phyloP scores from a whole-genome alignment of 2,329 filamentous ascomycete genomes.

The Hypoxylon sp. region DNA sequence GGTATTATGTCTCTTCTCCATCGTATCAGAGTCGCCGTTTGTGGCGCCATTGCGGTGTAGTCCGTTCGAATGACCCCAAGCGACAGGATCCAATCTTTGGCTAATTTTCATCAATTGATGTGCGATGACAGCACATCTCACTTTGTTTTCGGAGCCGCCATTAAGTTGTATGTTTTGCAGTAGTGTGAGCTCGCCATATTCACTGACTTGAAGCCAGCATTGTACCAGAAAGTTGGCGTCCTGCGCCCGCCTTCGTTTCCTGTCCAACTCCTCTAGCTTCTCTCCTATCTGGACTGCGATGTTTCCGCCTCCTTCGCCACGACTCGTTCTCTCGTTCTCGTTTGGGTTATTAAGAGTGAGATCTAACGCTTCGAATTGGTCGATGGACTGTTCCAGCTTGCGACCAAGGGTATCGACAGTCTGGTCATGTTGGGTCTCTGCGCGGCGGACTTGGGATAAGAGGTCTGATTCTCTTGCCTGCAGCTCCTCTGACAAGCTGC shows the following conservation, averaged over 20 bases:
- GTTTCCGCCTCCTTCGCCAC: slow-evolving; percentile 79
- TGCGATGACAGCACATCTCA: slow-evolving; percentile 93
- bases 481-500: slow-evolving; percentile 82
- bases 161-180: slow-evolving; percentile 90
- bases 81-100: slow-evolving; percentile 85
- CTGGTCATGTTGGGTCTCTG: slow-evolving; percentile 91
- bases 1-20: slow-evolving; percentile 73
- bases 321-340: slow-evolving; percentile 61
- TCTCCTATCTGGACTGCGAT: slow-evolving; percentile 96
- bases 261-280: slow-evolving; percentile 92
- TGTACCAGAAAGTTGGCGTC: slow-evolving; percentile 96
- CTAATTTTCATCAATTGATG: slow-evolving; percentile 95
- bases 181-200: slow-evolving; percentile 87
- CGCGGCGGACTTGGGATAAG: slow-evolving; percentile 88
- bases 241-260: slow-evolving; percentile 88
- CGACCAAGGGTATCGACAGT: slow-evolving; percentile 89
- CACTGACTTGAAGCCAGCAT: slow-evolving; percentile 96
- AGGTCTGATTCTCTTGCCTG: slow-evolving; percentile 93
- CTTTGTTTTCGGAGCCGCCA: slow-evolving; percentile 90
- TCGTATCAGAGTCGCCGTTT: slow-evolving; percentile 62
- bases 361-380: slow-evolving; percentile 91
- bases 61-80: slow-evolving; percentile 77
- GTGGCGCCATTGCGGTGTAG: slow-evolving; percentile 63
- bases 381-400: slow-evolving; percentile 93
- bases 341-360: slow-evolving; percentile 79